Conservation (phyloP, 192 early-diverging fungal genomes). For the Coemansia nantahalensis region DNA sequence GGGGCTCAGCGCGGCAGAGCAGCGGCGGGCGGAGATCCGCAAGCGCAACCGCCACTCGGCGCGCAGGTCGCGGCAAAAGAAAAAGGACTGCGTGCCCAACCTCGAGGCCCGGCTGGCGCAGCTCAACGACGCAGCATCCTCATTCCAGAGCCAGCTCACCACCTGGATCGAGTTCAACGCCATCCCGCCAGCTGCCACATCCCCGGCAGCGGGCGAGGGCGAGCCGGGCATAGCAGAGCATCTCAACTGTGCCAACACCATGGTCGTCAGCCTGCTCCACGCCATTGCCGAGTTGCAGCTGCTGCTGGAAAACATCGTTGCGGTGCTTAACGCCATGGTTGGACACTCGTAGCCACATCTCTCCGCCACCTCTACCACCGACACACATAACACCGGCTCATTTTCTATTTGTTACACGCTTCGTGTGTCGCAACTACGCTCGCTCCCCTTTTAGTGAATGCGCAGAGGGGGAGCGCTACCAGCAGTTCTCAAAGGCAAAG, state of each 20-base stretch:
- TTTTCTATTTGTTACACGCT: too few species aligned
- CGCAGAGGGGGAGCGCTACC: too few species aligned
- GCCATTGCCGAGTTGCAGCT: conserved; percentile 35
- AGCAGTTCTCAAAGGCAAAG: too few species aligned
- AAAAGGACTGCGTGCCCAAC: conserved; percentile 35
- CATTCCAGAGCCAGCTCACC: conserved; percentile 27
- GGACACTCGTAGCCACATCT: too few species aligned
- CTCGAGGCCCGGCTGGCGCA: conserved; percentile 23
- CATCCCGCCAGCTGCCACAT: too few species aligned
- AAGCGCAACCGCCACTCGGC: conserved; percentile 46
- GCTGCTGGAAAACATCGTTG: conserved; percentile 40
- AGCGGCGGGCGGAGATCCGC: conserved; percentile 32
- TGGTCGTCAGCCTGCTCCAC: conserved; percentile 27
- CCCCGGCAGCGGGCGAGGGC: too few species aligned
- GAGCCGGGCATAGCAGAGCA: too few species aligned
- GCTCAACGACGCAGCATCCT: conserved; percentile 17
- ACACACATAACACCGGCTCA: too few species aligned
- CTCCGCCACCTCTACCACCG: too few species aligned
- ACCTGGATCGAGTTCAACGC: conserved; percentile 41
- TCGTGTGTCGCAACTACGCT: too few species aligned
- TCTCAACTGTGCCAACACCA: conserved; percentile 30
- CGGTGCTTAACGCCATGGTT: conserved; percentile 36
- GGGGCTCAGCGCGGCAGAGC: conserved; percentile 28
- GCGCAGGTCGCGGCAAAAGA: conserved; percentile 38
- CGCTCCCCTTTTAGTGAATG: too few species aligned